phyloP scores from a whole-genome alignment of 495 filamentous ascomycete species.

The Penicillium herquei region DNA sequence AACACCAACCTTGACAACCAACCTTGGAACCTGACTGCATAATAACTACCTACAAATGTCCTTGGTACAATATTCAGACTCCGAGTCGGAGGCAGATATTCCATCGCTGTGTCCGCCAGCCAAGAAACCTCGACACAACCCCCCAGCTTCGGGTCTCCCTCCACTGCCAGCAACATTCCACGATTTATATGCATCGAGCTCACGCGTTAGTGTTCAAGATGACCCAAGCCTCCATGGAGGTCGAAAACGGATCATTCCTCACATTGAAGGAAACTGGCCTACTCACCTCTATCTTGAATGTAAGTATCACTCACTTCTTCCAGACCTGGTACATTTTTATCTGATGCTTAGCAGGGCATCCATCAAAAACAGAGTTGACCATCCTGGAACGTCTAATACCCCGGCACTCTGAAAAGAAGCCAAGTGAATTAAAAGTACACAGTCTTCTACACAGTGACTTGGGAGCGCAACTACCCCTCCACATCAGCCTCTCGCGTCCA shows the following conservation, averaged over 20 bases:
- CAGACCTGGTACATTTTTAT: not conserved
- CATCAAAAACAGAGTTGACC: conserved; percentile 54
- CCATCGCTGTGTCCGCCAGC: conserved; percentile 22
- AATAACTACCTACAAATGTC: conserved; percentile 43
- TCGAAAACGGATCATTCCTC: conserved; percentile 74
- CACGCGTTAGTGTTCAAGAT: conserved; percentile 71
- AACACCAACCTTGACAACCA: too few relatives aligned
- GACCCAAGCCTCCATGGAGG: conserved; percentile 84
- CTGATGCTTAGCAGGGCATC: conserved; percentile 63
- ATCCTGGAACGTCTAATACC: conserved; percentile 53
- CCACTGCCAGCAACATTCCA: conserved; percentile 80
- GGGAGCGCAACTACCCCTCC: conserved; percentile 74
- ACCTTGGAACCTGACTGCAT: too few relatives aligned
- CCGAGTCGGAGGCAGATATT: conserved; percentile 52
- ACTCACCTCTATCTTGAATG: conserved; percentile 93
- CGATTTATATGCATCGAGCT: conserved; percentile 79
- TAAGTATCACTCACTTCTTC: conserved; percentile 34
- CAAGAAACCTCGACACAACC: conserved; percentile 24
- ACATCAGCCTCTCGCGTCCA: conserved; percentile 84
- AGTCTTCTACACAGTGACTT: conserved; percentile 74
- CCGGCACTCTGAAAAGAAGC: not conserved
- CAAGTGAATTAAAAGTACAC: conserved; percentile 28
- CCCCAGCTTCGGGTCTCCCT: conserved; percentile 50
- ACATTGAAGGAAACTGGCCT: conserved; percentile 89
- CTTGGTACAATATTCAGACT: conserved; percentile 75